Evolutionary conservation across 2,329 filamentous ascomycete species (phyloP), one percentile per base, ranked within the genome.

Genomic region (Botrytis fabae): DNA sequence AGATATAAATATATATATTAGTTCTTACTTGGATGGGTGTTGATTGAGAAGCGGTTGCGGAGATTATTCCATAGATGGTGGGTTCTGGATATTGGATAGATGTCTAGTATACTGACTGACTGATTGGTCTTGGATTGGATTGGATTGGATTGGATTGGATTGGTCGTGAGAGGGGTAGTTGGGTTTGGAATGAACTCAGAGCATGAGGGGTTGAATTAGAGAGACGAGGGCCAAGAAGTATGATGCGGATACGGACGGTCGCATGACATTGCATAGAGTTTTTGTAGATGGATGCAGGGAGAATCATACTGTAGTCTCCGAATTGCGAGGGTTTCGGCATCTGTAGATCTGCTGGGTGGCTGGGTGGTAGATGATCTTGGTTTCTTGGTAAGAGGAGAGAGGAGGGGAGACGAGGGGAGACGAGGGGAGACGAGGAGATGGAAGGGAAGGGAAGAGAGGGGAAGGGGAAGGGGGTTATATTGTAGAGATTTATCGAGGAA

Each of bases 261-360:
- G 14, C 12, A 14, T 42, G 40, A 42, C 14, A 5, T 25, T n/a
- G 16, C 5, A 54, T n/a, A 3, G 48, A n/a, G 48, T n/a, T n/a
- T 16, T 35, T 7, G 35, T 35, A 38, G 7, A 38, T 38, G 8
- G 10, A n/a, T 51, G 48, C 12, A 16, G 48, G 9, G 48, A 16
- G 25, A 54, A 54, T 54, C 5, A 54, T 54, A 54, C 25, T 2
- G 14, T 20, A 62, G 60, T n/a, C 25, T 62, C 60, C 60, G 60
- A 62, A 62, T 40, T 42, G 60, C 60, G 60, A 62, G 60, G 60
- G 38, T n/a, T 62, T 62, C 60, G 60, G 60, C 28, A 57, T 57
- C 51, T 62, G 2, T 14, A 16, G 12, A 54, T 42, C 8, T 61
- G 8, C 22, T 38, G 32, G 57, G 32, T 35, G 14, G 18, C 35